Conservation (phyloP, 805 yeast species). For the Candida patagonica region DNA sequence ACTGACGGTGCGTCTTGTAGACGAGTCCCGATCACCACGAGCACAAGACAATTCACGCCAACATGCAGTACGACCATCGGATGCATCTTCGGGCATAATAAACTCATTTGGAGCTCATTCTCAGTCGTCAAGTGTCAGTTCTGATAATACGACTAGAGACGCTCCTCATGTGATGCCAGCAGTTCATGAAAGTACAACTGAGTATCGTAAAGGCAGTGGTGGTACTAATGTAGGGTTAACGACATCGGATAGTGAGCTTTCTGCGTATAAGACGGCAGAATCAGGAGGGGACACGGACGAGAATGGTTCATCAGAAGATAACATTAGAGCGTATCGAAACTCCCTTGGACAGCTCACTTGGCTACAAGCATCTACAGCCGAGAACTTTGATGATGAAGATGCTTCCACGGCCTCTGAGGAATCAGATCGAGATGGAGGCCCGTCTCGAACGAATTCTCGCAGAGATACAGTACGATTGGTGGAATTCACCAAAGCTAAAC, state of each 20-base stretch:
- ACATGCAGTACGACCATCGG: slow-evolving; percentile 22
- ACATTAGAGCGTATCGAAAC: slow-evolving; percentile 25
- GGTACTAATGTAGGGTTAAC: not conserved
- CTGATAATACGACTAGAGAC: slow-evolving; percentile 6
- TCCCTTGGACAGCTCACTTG: slow-evolving; percentile 28
- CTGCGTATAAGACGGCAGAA: slow-evolving; percentile 26
- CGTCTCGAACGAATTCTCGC: slow-evolving; percentile 5
- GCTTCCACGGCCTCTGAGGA: slow-evolving; percentile 1
- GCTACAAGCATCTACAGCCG: slow-evolving; percentile 14
- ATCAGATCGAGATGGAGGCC: slow-evolving; percentile 8
- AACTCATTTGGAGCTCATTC: slow-evolving; percentile 22
- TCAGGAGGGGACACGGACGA: slow-evolving; percentile 21
- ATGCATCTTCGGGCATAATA: slow-evolving; percentile 26
- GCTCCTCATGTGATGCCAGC: not conserved
- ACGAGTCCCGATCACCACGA: slow-evolving; percentile 17
- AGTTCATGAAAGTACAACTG: slow-evolving; percentile 8
- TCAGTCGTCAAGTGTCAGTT: slow-evolving; percentile 22
- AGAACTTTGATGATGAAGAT: slow-evolving; percentile 1
- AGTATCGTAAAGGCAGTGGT: not conserved
- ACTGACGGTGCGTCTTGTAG: slow-evolving; percentile 67
- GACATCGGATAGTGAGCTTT: not conserved
- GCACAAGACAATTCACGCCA: slow-evolving; percentile 8
- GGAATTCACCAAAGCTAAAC: slow-evolving; percentile 25
- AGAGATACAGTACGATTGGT: slow-evolving; percentile 31
- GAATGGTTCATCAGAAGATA: slow-evolving; percentile 12